Conservation (phyloP, 352 stramenopile species). For the Phytophthora parvispora region DNA sequence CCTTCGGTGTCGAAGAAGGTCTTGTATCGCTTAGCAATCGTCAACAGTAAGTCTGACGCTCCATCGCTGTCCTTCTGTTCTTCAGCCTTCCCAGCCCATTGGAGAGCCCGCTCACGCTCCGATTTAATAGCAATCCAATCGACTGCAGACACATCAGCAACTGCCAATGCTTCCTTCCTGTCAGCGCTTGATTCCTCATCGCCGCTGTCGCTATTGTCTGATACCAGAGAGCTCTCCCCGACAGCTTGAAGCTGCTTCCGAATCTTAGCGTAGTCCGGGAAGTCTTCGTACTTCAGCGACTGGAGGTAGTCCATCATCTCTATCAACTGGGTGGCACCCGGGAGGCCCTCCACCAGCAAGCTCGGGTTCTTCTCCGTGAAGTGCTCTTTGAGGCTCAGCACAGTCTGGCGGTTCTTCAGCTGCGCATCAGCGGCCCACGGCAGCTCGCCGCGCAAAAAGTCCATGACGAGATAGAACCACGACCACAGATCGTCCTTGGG, state of each 20-base stretch:
- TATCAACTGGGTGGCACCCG: conserved; percentile 73
- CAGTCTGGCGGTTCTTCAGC: conserved; percentile 85
- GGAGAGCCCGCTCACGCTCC: conserved; percentile 59
- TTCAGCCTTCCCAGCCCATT: conserved; percentile 63
- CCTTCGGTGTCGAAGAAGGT: conserved; percentile 79
- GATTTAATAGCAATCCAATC: conserved; percentile 43
- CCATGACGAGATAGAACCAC: conserved; percentile 91
- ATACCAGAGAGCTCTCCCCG: conserved; percentile 27
- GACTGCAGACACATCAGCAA: conserved; percentile 24
- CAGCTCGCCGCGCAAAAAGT: conserved; percentile 89
- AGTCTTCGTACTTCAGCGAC: conserved; percentile 77
- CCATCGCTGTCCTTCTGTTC: conserved; percentile 56
- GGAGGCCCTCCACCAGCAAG: conserved; percentile 79
- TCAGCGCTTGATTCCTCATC: conserved; percentile 34
- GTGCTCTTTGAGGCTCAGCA: conserved; percentile 86
- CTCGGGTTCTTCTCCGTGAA: conserved; percentile 81
- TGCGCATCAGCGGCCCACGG: conserved; percentile 87
- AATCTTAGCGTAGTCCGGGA: conserved; percentile 71
- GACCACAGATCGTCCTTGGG: conserved; percentile 92
- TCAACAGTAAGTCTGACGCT: conserved; percentile 61
- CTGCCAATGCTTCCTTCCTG: conserved; percentile 25
- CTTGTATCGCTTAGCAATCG: conserved; percentile 81
- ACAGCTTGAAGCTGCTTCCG: conserved; percentile 44
- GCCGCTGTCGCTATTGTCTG: conserved; percentile 38
- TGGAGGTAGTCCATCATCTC: conserved; percentile 85